phyloP scores from a whole-genome alignment of 2,329 filamentous ascomycete genomes.

The Verticillium dahliae region DNA sequence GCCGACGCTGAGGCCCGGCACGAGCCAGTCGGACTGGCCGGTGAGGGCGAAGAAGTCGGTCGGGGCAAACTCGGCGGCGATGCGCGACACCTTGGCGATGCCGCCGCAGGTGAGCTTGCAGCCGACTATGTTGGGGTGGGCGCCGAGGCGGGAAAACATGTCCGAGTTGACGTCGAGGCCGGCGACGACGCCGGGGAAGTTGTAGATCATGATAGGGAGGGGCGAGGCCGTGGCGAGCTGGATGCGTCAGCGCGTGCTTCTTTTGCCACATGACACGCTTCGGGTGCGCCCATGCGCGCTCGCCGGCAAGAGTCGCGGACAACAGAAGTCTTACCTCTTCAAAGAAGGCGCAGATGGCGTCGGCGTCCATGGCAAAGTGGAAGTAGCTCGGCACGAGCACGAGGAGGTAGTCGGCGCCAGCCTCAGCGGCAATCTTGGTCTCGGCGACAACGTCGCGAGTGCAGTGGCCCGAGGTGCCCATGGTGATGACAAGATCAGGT shows the following conservation, averaged over 20 bases:
- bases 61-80: slow-evolving; percentile 42
- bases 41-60: slow-evolving; percentile 61
- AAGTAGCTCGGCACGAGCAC: slow-evolving; percentile 69
- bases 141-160: slow-evolving; percentile 49
- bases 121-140: slow-evolving; percentile 60
- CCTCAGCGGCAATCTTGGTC: slow-evolving; percentile 52
- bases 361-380: slow-evolving; percentile 53
- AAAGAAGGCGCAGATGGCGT: slow-evolving; percentile 58
- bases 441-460: slow-evolving; percentile 61
- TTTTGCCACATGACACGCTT: slow-evolving; percentile 17
- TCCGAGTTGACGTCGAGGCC: slow-evolving; percentile 65
- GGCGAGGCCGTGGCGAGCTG: slow-evolving; percentile 49
- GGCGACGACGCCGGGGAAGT: slow-evolving; percentile 62
- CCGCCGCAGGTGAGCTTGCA: slow-evolving; percentile 70
- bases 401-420: slow-evolving; percentile 62
- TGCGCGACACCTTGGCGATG: slow-evolving; percentile 63
- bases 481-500: slow-evolving; percentile 53
- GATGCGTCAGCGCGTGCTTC: slow-evolving; percentile 49
- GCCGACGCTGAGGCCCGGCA: slow-evolving; percentile 52
- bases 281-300: no score
- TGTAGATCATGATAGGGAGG: slow-evolving; percentile 64
- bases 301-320: no score
- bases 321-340: slow-evolving; percentile 32
- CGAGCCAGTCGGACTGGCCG: slow-evolving; percentile 66
- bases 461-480: slow-evolving; percentile 60